Evolutionary conservation across 176 grass and related monocot species (phyloP).

Genomic region (Rhynchospora tenuis): DNA sequence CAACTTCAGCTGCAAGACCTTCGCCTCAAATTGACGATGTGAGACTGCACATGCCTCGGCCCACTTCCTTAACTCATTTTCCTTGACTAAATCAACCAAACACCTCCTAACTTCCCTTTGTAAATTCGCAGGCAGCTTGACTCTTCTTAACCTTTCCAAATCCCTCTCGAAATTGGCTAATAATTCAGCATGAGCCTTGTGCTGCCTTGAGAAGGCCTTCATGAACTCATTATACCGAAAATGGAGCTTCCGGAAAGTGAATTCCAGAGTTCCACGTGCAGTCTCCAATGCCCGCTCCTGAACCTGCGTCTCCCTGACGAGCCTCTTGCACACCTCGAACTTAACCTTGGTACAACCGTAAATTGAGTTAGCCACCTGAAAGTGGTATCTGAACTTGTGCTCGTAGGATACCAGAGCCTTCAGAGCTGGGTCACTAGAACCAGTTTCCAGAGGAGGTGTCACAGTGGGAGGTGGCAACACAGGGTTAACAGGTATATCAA

Average conservation of each 20-base stretch:
- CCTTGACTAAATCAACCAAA: conserved; percentile 81
- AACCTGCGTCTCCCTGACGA: conserved; percentile 77
- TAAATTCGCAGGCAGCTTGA: conserved; percentile 58
- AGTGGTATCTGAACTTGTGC: conserved; percentile 69
- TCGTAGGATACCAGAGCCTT: conserved; percentile 79
- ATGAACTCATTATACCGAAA: conserved; percentile 61
- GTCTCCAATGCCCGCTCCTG: conserved; percentile 86
- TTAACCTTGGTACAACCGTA: conserved; percentile 48
- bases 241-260: conserved; percentile 61
- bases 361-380: conserved; percentile 69
- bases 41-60: conserved; percentile 59
- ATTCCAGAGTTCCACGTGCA: conserved; percentile 73
- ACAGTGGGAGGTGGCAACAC: conserved; percentile 40
- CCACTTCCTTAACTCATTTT: conserved; percentile 59
- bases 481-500: conserved; percentile 44
- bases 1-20: conserved; percentile 57
- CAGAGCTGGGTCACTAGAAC: conserved; percentile 62
- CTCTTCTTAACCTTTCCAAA: conserved; percentile 45
- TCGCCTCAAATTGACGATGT: conserved; percentile 60
- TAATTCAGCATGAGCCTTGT: conserved; percentile 48
- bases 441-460: conserved; percentile 36
- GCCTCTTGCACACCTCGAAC: conserved; percentile 61
- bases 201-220: conserved; percentile 64
- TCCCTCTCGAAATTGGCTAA: conserved; percentile 78
- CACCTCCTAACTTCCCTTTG: conserved; percentile 49